These are phyloP conservation scores for Protomyces lactucae-debilis DNA, from an alignment of 1,139 yeast genomes.

Conservation along the genomic window DNA sequence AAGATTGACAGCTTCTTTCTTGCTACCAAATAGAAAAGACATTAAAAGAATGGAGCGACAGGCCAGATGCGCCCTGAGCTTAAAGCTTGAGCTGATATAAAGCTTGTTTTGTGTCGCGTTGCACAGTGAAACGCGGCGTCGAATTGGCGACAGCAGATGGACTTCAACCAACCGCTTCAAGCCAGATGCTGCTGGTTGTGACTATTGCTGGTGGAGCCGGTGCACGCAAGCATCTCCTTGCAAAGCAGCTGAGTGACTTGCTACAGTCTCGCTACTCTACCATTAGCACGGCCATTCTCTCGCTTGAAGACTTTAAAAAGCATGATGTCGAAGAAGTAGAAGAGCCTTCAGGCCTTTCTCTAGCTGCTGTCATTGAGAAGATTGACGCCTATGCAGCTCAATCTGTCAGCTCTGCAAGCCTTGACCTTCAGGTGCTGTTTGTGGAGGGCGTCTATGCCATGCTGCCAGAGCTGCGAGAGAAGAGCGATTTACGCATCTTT, in stretches of 20 bases:
- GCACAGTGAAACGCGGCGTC: no score
- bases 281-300: background rate
- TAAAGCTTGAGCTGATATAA: no score
- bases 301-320: background rate
- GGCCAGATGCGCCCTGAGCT: no score
- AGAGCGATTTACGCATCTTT: background rate
- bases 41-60: background rate
- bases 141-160: no score
- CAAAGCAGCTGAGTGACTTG: background rate
- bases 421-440: background rate
- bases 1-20: constrained; percentile 18
- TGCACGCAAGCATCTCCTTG: background rate
- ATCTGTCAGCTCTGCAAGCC: no score
- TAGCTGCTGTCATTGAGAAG: background rate
- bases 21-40: constrained; percentile 12
- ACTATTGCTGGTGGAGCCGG: background rate
- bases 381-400: background rate
- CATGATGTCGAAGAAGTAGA: background rate
- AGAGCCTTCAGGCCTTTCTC: background rate
- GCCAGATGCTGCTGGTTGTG: background rate
- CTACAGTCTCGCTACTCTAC: background rate
- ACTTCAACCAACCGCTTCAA: background rate
- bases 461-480: background rate
- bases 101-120: background rate
- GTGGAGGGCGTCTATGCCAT: background rate